Evolutionary conservation across 768 basidiomycete genomes (phyloP).

Genomic region (Boletus subcaerulescens): DNA sequence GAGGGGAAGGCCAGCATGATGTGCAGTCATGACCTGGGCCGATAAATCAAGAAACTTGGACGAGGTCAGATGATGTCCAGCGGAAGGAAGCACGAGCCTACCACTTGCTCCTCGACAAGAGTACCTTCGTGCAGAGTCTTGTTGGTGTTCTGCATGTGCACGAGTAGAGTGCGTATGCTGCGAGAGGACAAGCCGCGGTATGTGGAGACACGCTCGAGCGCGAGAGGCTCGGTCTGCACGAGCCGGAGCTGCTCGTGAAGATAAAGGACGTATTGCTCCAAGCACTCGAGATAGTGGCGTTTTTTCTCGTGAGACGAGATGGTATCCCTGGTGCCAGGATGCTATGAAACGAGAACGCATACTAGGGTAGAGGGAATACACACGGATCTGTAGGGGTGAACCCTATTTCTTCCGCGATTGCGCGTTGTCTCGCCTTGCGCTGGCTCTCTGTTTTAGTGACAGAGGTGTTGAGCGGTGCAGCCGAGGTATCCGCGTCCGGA

Average conservation of each 20-base stretch:
- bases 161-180: slow-evolving; percentile 67
- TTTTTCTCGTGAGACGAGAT: slow-evolving; percentile 81
- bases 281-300: slow-evolving; percentile 66
- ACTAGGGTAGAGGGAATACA: slow-evolving; percentile 20
- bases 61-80: neutral
- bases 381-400: slow-evolving; percentile 63
- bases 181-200: slow-evolving; percentile 58
- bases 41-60: slow-evolving; percentile 31
- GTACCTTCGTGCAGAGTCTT: slow-evolving; percentile 49
- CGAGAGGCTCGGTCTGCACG: slow-evolving; percentile 44
- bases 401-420: slow-evolving; percentile 52
- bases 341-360: neutral
- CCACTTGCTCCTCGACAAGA: slow-evolving; percentile 54
- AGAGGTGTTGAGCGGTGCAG: neutral
- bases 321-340: slow-evolving; percentile 44
- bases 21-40: slow-evolving; percentile 25
- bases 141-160: slow-evolving; percentile 63
- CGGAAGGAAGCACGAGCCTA: slow-evolving; percentile 21
- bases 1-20: slow-evolving; percentile 23
- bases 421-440: slow-evolving; percentile 57
- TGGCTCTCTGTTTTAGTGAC: slow-evolving; percentile 44
- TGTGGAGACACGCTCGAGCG: slow-evolving; percentile 47
- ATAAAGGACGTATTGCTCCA: slow-evolving; percentile 68
- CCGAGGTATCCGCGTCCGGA: neutral
- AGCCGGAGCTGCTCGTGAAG: slow-evolving; percentile 60